Evolutionary conservation across 441 rosid genomes (phyloP), one percentile per base, ranked within the genome.

Genomic region (Adansonia rubrostipa): DNA sequence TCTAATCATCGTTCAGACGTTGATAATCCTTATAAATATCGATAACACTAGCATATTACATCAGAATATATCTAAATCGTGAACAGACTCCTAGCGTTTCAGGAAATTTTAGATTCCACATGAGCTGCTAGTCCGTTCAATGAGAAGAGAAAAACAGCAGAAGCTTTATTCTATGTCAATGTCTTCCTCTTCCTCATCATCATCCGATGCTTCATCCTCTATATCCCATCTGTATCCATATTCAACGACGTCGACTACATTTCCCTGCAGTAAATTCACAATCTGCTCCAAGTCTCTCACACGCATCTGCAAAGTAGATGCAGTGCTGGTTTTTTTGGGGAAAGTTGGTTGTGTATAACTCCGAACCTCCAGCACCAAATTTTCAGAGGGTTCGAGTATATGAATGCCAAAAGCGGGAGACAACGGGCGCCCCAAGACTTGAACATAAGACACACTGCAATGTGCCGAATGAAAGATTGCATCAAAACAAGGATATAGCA

Each of bases 371-470:
- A 94, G 77, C 22, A 76, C 85, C 78, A 87, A 87, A 63, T 84
- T 87, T 4, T 87, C 91, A 0, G 85, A 68, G 19, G 86, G 90
- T 65, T 87, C 89, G 44, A 74, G 54, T 11, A 80, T 83, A 77
- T 81, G 85, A 65, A 83, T 73, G 20, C 78, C 73, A 76, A 94
- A 86, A 48, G 88, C 79, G 17, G 88, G 87, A 33, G 82, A 84
- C 50, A 90, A 76, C 2, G 90, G 86, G 48, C 90, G 87, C 77
- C 98, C 98, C 66, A 86, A 10, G 69, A 85, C 93, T 81, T 84
- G 79, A 24, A 94, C 96, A 65, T 87, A 89, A 5, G 91, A 77
- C 36, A 94, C 83, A 6, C 98, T 94, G 91, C 88, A 87, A 74
- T 6, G 13, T 13, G 15, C 53, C 56, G 17, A 9, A 28, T 11